A percentile compares a stretch with the other conserved stretches of the same genome.
These are phyloP conservation scores for Lizanozyma gosingica DNA, from an alignment of 1,139 yeast species.

Conservation along the genomic window DNA sequence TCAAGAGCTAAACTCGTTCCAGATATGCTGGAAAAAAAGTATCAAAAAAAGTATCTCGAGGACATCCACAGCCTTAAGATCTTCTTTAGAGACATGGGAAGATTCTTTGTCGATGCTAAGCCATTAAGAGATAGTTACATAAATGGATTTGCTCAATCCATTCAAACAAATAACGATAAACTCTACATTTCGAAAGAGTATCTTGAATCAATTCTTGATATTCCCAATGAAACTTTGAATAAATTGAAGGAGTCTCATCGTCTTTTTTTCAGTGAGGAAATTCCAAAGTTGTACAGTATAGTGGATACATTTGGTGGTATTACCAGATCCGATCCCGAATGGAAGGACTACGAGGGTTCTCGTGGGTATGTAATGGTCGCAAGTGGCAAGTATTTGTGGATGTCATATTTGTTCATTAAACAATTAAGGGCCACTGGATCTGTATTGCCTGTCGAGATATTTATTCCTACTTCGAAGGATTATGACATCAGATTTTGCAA, in stretches of 20 bases:
- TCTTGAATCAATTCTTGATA: slow-evolving; percentile 30
- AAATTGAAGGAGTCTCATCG: slow-evolving; percentile 26
- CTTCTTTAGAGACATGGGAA: background rate
- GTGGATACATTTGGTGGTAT: slow-evolving; percentile 32
- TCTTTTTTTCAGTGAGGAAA: slow-evolving; percentile 21
- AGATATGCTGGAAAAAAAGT: background rate
- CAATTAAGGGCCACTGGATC: slow-evolving; percentile 34
- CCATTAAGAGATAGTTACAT: background rate
- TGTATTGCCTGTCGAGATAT: slow-evolving; percentile 33
- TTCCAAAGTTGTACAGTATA: slow-evolving; percentile 19
- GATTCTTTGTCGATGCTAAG: background rate
- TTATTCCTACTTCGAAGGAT: slow-evolving; percentile 26
- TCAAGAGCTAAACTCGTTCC: background rate
- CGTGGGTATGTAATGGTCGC: slow-evolving; percentile 37
- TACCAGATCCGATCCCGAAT: slow-evolving; percentile 12
- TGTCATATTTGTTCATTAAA: slow-evolving; percentile 34
- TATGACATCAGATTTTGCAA: slow-evolving; percentile 36
- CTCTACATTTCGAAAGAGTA: slow-evolving; percentile 19
- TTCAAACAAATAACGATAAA: background rate
- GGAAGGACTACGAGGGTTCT: slow-evolving; percentile 26
- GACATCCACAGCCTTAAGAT: background rate
- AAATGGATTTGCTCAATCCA: background rate
- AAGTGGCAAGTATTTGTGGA: slow-evolving; percentile 38
- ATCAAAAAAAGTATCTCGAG: background rate
- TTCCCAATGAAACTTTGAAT: slow-evolving; percentile 21